Evolutionary conservation across 2,329 filamentous ascomycete species (phyloP).

Genomic region (Blastomyces parvus): DNA sequence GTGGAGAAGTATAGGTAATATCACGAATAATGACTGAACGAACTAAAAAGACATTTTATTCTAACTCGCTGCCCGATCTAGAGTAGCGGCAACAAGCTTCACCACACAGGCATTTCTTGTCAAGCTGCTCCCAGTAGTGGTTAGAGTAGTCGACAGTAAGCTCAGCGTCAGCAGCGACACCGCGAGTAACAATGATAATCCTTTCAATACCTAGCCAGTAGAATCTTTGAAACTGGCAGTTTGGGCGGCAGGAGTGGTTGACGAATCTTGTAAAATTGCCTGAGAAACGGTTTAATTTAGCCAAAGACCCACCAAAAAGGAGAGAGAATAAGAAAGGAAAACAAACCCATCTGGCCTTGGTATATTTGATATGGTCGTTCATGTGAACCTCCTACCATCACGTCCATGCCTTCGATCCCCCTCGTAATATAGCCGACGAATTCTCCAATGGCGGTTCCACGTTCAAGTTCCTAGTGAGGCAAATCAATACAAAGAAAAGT

Average conservation of each 20-base stretch:
- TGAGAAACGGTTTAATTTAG: slow-evolving; percentile 4
- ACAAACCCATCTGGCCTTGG: slow-evolving; percentile 39
- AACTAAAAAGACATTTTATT: not conserved
- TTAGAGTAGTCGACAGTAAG: slow-evolving; percentile 52
- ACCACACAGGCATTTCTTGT: slow-evolving; percentile 48
- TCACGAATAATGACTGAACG: not conserved
- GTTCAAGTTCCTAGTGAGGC: slow-evolving; percentile 37
- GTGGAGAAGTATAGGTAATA: not conserved
- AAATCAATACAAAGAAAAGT: not conserved
- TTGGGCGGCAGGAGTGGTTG: slow-evolving; percentile 50
- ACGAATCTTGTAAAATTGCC: slow-evolving; percentile 51
- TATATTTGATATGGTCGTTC: slow-evolving; percentile 45
- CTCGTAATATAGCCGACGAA: slow-evolving; percentile 48
- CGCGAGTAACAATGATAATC: slow-evolving; percentile 48
- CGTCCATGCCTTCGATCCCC: slow-evolving; percentile 44
- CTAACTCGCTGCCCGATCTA: not conserved
- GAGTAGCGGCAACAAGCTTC: slow-evolving; percentile 39
- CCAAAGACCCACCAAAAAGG: not conserved
- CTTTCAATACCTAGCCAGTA: slow-evolving; percentile 48
- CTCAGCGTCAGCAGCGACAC: slow-evolving; percentile 45
- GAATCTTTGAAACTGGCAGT: slow-evolving; percentile 49
- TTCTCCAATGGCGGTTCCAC: slow-evolving; percentile 46
- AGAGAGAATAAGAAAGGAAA: not conserved
- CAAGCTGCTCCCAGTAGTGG: slow-evolving; percentile 48
- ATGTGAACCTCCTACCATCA: slow-evolving; percentile 42